These are phyloP conservation scores for Globisporangium orthogonon DNA, from an alignment of 352 stramenopile genomes.

Conservation along the genomic window DNA sequence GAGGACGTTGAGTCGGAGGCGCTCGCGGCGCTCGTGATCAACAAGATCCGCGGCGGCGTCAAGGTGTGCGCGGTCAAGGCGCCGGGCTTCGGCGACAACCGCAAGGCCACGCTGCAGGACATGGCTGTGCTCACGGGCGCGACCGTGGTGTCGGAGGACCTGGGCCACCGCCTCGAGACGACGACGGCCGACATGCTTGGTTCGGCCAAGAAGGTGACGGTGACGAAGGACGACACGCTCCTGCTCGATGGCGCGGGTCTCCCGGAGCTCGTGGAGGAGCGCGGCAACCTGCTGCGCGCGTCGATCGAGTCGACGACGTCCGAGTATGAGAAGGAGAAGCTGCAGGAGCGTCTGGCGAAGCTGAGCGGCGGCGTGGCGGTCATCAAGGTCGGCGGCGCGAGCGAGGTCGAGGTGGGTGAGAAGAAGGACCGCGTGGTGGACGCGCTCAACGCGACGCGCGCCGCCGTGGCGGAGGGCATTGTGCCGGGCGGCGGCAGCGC, in stretches of 20 bases:
- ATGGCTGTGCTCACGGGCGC: constrained; percentile 98
- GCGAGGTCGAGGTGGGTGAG: constrained; percentile 98
- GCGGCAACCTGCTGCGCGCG: constrained; percentile 93
- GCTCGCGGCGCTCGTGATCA: constrained; percentile 98
- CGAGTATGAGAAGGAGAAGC: constrained; percentile 99
- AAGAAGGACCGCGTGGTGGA: constrained; percentile 99
- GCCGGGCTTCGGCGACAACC: constrained; percentile 99
- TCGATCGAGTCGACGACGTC: constrained; percentile 96
- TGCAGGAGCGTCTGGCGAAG: constrained; percentile 99
- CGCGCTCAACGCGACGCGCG: constrained; percentile 98
- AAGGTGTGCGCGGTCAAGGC: constrained; percentile 99
- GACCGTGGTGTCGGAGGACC: constrained; percentile 97
- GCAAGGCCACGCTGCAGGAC: constrained; percentile 99
- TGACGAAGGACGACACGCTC: constrained; percentile 99
- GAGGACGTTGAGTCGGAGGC: constrained; percentile 99
- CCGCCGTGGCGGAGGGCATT: constrained; percentile 98
- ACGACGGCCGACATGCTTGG: constrained; percentile 94
- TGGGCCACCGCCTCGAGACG: constrained; percentile 98
- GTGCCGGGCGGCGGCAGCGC: constrained; percentile 97
- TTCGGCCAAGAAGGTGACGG: constrained; percentile 91
- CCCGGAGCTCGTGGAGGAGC: constrained; percentile 93
- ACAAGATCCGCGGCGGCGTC: constrained; percentile 98
- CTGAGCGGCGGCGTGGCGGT: constrained; percentile 98
- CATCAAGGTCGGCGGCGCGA: constrained; percentile 99
- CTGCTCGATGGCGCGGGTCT: constrained; percentile 95